Percentiles rank a stretch among this genome's conserved stretches.
Conservation (phyloP, 805 yeast genomes). For the Ogataea sp. region DNA sequence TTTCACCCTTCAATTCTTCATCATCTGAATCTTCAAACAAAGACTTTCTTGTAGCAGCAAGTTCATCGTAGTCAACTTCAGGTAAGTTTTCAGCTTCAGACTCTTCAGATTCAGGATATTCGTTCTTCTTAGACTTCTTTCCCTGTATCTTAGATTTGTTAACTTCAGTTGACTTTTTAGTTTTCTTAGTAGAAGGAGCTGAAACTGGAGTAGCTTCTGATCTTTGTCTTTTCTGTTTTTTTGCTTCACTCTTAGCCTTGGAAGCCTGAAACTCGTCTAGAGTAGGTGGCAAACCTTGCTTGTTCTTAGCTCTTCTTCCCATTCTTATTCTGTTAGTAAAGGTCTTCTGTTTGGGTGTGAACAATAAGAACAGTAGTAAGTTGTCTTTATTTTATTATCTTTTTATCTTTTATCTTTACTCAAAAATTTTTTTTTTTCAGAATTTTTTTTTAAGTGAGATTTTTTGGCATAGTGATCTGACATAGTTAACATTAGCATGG, state of each 20-base stretch:
- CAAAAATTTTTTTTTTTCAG: too few relatives aligned
- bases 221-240: constrained; percentile 22
- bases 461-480: too few relatives aligned
- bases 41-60: constrained; percentile 62
- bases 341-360: too few relatives aligned
- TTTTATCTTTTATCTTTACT: too few relatives aligned
- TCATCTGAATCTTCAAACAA: constrained; percentile 71
- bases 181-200: constrained; percentile 8
- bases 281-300: constrained; percentile 89
- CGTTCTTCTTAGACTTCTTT: constrained; percentile 18
- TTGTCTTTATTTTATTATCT: too few relatives aligned
- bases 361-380: too few relatives aligned
- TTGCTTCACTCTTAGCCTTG: constrained; percentile 32
- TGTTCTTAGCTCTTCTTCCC: constrained; percentile 92
- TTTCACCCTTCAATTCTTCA: constrained; percentile 42
- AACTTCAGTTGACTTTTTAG: constrained; percentile 14
- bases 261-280: constrained; percentile 67
- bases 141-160: constrained; percentile 15
- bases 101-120: constrained; percentile 24
- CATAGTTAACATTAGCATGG: too few relatives aligned
- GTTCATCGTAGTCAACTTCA: constrained; percentile 59
- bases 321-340: too few relatives aligned
- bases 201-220: constrained; percentile 13
- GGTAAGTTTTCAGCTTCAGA: constrained; percentile 44
- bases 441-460: too few relatives aligned